phyloP scores from a whole-genome alignment of 2,329 filamentous ascomycete genomes.

The Xylariales sp. region DNA sequence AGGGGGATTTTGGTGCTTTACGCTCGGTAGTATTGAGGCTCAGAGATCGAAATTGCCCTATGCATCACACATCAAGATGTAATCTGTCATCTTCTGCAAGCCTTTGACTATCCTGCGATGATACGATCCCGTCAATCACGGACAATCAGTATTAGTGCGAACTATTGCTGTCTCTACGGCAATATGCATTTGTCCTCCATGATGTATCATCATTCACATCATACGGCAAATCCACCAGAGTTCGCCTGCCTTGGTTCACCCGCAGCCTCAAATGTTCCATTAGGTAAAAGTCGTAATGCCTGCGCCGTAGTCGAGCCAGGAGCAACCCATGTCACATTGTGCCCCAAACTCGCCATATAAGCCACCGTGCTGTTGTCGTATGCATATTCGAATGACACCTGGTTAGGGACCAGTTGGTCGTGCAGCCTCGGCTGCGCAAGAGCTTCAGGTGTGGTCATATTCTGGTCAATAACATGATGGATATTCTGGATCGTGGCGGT shows the following conservation, averaged over 20 bases:
- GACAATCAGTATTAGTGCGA: background rate
- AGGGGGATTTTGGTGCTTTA: no score
- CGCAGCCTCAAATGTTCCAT: slow-evolving; percentile 71
- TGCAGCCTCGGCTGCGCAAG: slow-evolving; percentile 69
- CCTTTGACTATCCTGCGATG: no score
- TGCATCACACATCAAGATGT: no score
- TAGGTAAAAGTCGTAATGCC: slow-evolving; percentile 57
- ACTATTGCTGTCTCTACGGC: background rate
- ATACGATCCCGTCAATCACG: no score
- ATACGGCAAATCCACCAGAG: slow-evolving; percentile 61
- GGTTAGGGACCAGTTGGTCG: slow-evolving; percentile 73
- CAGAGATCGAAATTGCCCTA: no score
- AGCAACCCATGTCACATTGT: slow-evolving; percentile 70
- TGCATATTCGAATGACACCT: slow-evolving; percentile 63
- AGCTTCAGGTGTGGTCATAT: slow-evolving; percentile 56
- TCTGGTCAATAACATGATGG: slow-evolving; percentile 67
- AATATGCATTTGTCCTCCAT: no score
- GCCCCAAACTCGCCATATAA: slow-evolving; percentile 60
- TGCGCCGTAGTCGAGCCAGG: slow-evolving; percentile 68
- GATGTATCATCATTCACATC: no score
- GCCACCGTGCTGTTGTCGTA: slow-evolving; percentile 67
- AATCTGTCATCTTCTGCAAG: no score
- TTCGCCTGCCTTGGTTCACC: slow-evolving; percentile 76
- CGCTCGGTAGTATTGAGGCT: no score
- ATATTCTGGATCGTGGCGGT: slow-evolving; percentile 76